A percentile compares a stretch with the other conserved stretches of the same genome.
Conservation (phyloP, 768 basidiomycete species). For the Coprinellus aureogranulatus region DNA sequence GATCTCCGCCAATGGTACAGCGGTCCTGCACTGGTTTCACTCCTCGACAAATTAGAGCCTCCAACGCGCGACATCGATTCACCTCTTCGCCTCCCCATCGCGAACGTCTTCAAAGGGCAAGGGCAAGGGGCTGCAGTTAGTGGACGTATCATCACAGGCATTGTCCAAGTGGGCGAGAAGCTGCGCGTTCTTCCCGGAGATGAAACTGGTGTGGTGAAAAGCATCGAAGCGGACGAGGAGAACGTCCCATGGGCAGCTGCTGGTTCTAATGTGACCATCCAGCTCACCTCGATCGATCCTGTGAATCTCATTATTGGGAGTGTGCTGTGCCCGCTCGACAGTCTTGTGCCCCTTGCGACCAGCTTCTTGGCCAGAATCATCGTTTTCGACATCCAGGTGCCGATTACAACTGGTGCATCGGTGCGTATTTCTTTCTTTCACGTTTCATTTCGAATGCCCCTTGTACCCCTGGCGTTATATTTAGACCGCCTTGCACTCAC, state of each 20-base stretch:
- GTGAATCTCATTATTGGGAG: constrained; percentile 84
- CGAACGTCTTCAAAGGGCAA: constrained; percentile 93
- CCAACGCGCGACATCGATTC: constrained; percentile 73
- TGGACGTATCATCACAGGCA: constrained; percentile 81
- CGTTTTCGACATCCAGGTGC: constrained; percentile 88
- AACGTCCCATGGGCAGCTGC: constrained; percentile 84
- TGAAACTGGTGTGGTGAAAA: constrained; percentile 77
- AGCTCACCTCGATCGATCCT: constrained; percentile 80
- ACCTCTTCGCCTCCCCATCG: constrained; percentile 83
- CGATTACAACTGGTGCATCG: constrained; percentile 83
- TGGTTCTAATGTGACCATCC: constrained; percentile 85
- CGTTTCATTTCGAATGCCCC: not conserved
- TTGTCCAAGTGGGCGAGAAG: constrained; percentile 89
- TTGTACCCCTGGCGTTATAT: no score
- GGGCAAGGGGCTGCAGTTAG: constrained; percentile 74
- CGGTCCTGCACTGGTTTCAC: constrained; percentile 80
- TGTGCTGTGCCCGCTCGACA: constrained; percentile 75
- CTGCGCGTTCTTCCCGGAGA: constrained; percentile 89
- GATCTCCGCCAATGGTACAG: constrained; percentile 72
- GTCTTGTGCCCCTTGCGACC: constrained; percentile 73
- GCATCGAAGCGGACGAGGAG: constrained; percentile 81
- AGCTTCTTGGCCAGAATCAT: constrained; percentile 85
- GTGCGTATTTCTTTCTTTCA: constrained; percentile 39
- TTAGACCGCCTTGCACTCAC: not conserved
- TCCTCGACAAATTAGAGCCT: constrained; percentile 80